Base-by-base conservation (phyloP, 352 stramenopile species). In the Globisporangium radiosum region DNA sequence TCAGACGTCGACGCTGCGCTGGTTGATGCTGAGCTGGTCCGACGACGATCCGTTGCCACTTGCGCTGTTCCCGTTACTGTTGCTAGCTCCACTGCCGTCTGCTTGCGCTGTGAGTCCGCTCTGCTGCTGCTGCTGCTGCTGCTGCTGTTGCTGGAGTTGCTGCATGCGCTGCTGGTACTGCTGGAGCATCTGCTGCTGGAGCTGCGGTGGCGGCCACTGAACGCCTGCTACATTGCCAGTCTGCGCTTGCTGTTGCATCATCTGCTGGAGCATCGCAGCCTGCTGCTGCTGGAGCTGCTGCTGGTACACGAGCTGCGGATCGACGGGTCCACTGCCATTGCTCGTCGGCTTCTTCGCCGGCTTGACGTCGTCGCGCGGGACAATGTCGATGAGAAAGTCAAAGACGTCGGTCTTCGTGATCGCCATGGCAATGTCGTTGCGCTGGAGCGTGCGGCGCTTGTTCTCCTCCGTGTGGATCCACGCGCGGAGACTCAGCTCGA, bases 401-500 rank as follows among this genome's bases (percentile, higher is more conserved):
- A 96, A 96, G 33, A 95, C 87, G 57, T 97, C 89, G 50, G 85
- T 95, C 69, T 95, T 94, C 63, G 81, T 91, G 65, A 96, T 92
- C 47, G 89, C 89, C 65, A 88, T 92, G 15, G 81, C 85, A 56
- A 97, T 95, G 63, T 97, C 89, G 60, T 82, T 94, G 56, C 86
- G 82, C 72, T 97, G 90, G 48, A 98, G 73, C 59, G 88, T 97
- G 47, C 90, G 77, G n/a, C 92, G 81, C 72, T 97, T 97, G 75
- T 92, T 95, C 66, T 96, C 86, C 65, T 96, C 90, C 38, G 90
- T 96, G 74, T 96, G 81, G 71, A 88, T 90, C 84, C 86, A 96
- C 42, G 88, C 81, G 39, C 87, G 84, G 57, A 96, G 65, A 59
- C 81, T 95, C 48, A 98, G 69, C 70, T 97, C 90, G 6, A 93